A percentile compares a stretch with the other conserved stretches of the same genome.
These are phyloP conservation scores for Cyberlindnera petersonii DNA, from an alignment of 805 yeast genomes.

Conservation along the genomic window DNA sequence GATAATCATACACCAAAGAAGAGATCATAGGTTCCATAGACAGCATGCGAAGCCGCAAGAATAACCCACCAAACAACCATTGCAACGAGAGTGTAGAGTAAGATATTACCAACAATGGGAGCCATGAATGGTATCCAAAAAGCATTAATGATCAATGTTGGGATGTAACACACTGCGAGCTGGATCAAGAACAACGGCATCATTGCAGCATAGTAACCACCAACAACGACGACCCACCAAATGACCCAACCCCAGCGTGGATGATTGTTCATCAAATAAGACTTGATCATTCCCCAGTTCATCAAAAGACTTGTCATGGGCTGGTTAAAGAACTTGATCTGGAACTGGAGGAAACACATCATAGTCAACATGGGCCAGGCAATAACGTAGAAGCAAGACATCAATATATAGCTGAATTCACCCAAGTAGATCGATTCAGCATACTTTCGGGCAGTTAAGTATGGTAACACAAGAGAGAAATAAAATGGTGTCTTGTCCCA, in stretches of 20 bases:
- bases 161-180: background rate
- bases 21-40: background rate
- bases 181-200: background rate
- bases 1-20: background rate
- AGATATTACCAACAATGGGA: background rate
- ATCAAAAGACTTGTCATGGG: slow-evolving; percentile 3
- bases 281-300: slow-evolving; percentile 4
- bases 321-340: slow-evolving; percentile 6
- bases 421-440: background rate
- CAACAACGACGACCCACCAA: slow-evolving; percentile 7
- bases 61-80: slow-evolving; percentile 1
- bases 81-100: background rate
- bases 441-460: background rate
- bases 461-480: slow-evolving; percentile 1
- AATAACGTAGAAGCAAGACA: slow-evolving; percentile 1
- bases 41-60: background rate
- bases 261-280: background rate
- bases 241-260: slow-evolving; percentile 8
- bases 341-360: background rate
- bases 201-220: slow-evolving; percentile 3
- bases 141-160: background rate
- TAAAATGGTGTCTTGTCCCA: slow-evolving; percentile 3
- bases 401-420: slow-evolving; percentile 9
- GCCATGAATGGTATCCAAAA: background rate
- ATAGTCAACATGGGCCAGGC: slow-evolving; percentile 1